Evolutionary conservation across 1,284 basidiomycete genomes (phyloP).

Genomic region (Schizophyllum amplum): DNA sequence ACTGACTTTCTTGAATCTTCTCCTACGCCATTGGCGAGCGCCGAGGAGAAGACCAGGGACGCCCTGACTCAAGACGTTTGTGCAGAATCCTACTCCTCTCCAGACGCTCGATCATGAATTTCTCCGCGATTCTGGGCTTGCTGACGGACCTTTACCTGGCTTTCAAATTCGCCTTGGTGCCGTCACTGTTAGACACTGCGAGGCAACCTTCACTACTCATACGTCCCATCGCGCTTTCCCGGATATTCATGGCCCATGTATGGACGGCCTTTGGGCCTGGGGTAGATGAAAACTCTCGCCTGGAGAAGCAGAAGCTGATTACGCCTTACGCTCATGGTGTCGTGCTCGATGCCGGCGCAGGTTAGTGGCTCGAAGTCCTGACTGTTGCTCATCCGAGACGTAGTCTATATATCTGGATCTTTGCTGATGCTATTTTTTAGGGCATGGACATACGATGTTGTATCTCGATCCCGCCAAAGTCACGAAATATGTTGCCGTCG

Average conservation of each 20-base stretch:
- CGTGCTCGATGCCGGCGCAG: slow-evolving; percentile 66
- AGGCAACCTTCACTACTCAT: slow-evolving; percentile 37
- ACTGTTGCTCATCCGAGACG: too few relatives aligned
- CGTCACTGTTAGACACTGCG: slow-evolving; percentile 36
- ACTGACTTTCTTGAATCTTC: too few relatives aligned
- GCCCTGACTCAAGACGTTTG: too few relatives aligned
- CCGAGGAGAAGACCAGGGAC: too few relatives aligned
- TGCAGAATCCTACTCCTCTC: too few relatives aligned
- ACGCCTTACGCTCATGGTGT: slow-evolving; percentile 46
- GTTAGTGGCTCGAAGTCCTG: too few relatives aligned
- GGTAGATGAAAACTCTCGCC: slow-evolving; percentile 32
- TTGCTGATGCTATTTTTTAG: slow-evolving; percentile 24
- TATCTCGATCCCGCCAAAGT: slow-evolving; percentile 52
- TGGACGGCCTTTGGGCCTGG: slow-evolving; percentile 46
- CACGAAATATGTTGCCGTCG: slow-evolving; percentile 58
- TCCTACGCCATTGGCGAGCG: too few relatives aligned
- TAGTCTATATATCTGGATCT: too few relatives aligned
- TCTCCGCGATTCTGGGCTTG: slow-evolving; percentile 2
- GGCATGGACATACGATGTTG: slow-evolving; percentile 49
- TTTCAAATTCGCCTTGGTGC: slow-evolving; percentile 21
- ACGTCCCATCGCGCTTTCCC: slow-evolving; percentile 36
- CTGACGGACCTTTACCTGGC: slow-evolving; percentile 1
- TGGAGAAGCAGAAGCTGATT: slow-evolving; percentile 41
- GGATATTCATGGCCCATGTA: slow-evolving; percentile 49
- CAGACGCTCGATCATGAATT: slow-evolving; percentile 1